These are phyloP conservation scores for Syzygium aqueum DNA, from an alignment of 345 rosid species.

Conservation along the genomic window DNA sequence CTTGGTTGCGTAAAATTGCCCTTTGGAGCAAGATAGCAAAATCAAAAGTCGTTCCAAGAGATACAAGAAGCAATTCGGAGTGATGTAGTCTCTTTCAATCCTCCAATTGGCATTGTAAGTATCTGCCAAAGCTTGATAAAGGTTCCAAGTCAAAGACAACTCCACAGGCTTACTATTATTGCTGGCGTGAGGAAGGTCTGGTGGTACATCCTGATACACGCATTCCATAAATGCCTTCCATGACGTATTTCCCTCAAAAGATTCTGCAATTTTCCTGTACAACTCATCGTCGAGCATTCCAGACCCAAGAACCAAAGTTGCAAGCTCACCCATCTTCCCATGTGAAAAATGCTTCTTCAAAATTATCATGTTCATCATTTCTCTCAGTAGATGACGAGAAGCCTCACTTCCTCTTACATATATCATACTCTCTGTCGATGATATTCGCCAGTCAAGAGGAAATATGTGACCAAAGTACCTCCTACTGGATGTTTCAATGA, in stretches of 20 bases:
- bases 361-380: neutral
- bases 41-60: slow-evolving; percentile 31
- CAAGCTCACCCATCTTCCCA: slow-evolving; percentile 27
- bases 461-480: slow-evolving; percentile 10
- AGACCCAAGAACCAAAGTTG: slow-evolving; percentile 33
- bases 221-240: slow-evolving; percentile 23
- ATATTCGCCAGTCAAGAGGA: slow-evolving; percentile 26
- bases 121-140: slow-evolving; percentile 21
- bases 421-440: slow-evolving; percentile 14
- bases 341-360: slow-evolving; percentile 9
- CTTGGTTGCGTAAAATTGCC: slow-evolving; percentile 10
- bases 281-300: neutral
- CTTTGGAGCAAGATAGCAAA: slow-evolving; percentile 5
- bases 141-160: neutral
- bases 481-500: slow-evolving; percentile 4
- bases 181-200: neutral
- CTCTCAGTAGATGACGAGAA: slow-evolving; percentile 11
- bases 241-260: slow-evolving; percentile 6
- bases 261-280: neutral
- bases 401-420: slow-evolving; percentile 19
- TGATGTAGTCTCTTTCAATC: slow-evolving; percentile 11
- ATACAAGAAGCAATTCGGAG: slow-evolving; percentile 38
- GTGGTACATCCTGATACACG: neutral
- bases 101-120: slow-evolving; percentile 28
- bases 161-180: neutral